Evolutionary conservation across 2,329 filamentous ascomycete genomes (phyloP).

Genomic region (Ophiostoma himal-ulmi): DNA sequence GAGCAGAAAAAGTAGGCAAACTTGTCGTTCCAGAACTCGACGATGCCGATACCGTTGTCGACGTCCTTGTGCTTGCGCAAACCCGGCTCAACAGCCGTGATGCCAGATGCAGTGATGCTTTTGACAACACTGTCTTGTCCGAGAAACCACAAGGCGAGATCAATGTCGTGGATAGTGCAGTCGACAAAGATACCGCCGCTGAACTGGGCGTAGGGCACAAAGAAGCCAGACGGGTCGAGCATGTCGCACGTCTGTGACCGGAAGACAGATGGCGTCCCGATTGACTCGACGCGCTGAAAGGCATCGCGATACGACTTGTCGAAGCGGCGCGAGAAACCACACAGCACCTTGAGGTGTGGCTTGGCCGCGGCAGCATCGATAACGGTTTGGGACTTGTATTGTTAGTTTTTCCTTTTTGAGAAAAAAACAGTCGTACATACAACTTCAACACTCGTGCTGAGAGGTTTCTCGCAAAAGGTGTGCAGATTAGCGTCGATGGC

Average conservation of each 20-base stretch:
- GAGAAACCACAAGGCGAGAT: background rate
- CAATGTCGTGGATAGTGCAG: background rate
- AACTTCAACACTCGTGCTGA: background rate
- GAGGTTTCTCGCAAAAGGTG: background rate
- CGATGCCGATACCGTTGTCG: background rate
- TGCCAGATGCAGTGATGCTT: background rate
- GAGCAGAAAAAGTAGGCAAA: background rate
- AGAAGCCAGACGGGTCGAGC: background rate
- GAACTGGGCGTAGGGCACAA: background rate
- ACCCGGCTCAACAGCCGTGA: background rate
- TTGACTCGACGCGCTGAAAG: background rate
- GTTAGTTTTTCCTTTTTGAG: background rate
- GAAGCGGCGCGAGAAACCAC: background rate
- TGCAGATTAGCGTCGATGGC: background rate
- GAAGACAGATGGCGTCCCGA: background rate
- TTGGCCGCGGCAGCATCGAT: background rate
- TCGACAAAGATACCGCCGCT: slow-evolving; percentile 2
- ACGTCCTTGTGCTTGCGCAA: background rate
- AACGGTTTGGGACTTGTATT: background rate
- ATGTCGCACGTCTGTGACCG: background rate
- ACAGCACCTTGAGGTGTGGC: background rate
- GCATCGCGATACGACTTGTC: background rate
- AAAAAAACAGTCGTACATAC: background rate
- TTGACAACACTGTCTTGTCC: background rate
- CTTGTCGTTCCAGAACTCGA: background rate